These are phyloP conservation scores for Blastomyces parvus DNA, from an alignment of 2,329 filamentous ascomycete species.

Conservation along the genomic window DNA sequence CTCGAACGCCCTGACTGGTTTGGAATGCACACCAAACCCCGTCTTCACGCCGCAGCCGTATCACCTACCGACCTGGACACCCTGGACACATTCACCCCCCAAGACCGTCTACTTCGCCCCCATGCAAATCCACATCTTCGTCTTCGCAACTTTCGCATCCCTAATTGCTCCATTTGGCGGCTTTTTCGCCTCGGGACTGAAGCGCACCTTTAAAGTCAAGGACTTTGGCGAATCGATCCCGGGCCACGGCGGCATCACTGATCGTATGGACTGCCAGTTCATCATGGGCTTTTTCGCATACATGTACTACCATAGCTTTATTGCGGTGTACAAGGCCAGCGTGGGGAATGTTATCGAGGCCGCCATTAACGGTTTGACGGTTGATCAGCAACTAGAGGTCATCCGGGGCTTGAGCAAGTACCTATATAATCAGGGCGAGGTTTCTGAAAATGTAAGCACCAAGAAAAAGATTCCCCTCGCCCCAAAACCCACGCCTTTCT, in stretches of 20 bases:
- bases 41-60: conserved; percentile 76
- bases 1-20: conserved; percentile 81
- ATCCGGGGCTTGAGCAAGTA: conserved; percentile 54
- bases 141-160: conserved; percentile 87
- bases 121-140: conserved; percentile 86
- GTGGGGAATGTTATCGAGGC: conserved; percentile 83
- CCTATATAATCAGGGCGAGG: conserved; percentile 52
- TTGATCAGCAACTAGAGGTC: conserved; percentile 81
- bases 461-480: background rate
- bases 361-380: conserved; percentile 76
- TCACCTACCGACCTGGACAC: conserved; percentile 61
- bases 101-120: conserved; percentile 68
- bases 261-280: conserved; percentile 99
- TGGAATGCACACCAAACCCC: conserved; percentile 83
- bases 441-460: conserved; percentile 44
- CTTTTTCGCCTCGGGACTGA: conserved; percentile 95
- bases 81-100: conserved; percentile 40
- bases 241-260: conserved; percentile 94
- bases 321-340: conserved; percentile 75
- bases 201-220: conserved; percentile 99
- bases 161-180: conserved; percentile 95
- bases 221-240: conserved; percentile 98
- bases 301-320: conserved; percentile 98
- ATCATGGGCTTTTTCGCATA: conserved; percentile 99
- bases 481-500: background rate